Conservation (phyloP, 73 alveolate genomes). For the Urostyla sp. region DNA sequence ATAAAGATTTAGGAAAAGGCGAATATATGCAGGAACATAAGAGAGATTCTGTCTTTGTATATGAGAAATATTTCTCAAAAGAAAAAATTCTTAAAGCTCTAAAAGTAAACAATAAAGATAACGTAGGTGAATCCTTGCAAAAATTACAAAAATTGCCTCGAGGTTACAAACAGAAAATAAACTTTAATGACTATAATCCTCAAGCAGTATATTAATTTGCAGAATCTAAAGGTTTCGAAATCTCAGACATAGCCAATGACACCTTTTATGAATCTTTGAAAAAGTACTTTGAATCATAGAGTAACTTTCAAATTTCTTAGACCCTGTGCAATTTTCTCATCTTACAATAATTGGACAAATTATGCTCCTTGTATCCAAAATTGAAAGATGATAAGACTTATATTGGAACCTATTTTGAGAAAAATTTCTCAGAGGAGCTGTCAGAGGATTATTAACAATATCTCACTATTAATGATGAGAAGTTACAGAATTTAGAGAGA, state of each 20-base stretch:
- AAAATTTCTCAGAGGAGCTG: slow-evolving; percentile 52
- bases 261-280: slow-evolving; percentile 21
- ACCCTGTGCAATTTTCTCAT: slow-evolving; percentile 35
- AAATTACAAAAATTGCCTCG: neutral
- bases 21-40: neutral
- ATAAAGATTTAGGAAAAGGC: neutral
- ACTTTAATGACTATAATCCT: neutral
- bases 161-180: slow-evolving; percentile 19
- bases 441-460: slow-evolving; percentile 15
- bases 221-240: neutral
- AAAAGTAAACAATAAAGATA: neutral
- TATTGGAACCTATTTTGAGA: slow-evolving; percentile 60
- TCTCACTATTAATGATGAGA: slow-evolving; percentile 36
- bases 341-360: slow-evolving; percentile 40
- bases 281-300: slow-evolving; percentile 2
- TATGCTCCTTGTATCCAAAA: slow-evolving; percentile 1
- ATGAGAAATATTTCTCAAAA: slow-evolving; percentile 27
- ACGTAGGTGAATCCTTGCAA: neutral
- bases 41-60: too few relatives aligned
- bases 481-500: slow-evolving; percentile 43
- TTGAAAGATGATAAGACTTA: slow-evolving; percentile 60
- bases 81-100: neutral
- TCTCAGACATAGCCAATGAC: slow-evolving; percentile 35
- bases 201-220: slow-evolving; percentile 21
- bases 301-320: neutral